Conservation (phyloP, 2,329 filamentous ascomycete species). For the Xylaria sp. region DNA sequence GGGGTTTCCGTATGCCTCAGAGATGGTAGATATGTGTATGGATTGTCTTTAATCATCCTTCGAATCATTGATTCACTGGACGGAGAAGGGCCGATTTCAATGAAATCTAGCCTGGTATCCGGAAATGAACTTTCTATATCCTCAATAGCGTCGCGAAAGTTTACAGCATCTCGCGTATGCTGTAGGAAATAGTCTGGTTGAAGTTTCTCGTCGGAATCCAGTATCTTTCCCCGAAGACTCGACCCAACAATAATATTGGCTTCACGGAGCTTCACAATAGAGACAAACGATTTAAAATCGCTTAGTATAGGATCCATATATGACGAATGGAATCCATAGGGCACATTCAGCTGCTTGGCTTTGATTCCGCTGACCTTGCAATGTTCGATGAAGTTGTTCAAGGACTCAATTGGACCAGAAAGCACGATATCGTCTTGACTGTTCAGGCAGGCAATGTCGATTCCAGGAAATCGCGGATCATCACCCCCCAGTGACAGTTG, state of each 20-base stretch:
- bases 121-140: conserved; percentile 23
- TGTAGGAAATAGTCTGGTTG: conserved; percentile 36
- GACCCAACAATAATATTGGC: conserved; percentile 34
- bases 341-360: conserved; percentile 43
- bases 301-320: conserved; percentile 45
- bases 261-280: conserved; percentile 9
- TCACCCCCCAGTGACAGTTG: conserved; percentile 30
- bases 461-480: conserved; percentile 20
- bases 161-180: conserved; percentile 44
- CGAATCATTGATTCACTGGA: conserved; percentile 21
- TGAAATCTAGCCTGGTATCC: conserved; percentile 22
- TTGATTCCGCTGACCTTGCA: conserved; percentile 40
- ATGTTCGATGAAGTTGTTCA: conserved; percentile 36
- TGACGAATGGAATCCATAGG: conserved; percentile 47
- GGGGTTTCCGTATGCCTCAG: conserved; percentile 21
- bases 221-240: conserved; percentile 34
- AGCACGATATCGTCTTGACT: conserved; percentile 47
- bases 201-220: conserved; percentile 6
- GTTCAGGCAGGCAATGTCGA: conserved; percentile 49
- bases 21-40: conserved; percentile 17
- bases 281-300: conserved; percentile 28
- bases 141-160: conserved; percentile 39
- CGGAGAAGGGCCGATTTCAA: conserved; percentile 41
- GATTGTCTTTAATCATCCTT: neutral
- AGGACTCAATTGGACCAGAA: conserved; percentile 39